A percentile compares a stretch with the other conserved stretches of the same genome.
phyloP scores from a whole-genome alignment of 2,329 filamentous ascomycete species.

The Pseudogymnoascus sp. region DNA sequence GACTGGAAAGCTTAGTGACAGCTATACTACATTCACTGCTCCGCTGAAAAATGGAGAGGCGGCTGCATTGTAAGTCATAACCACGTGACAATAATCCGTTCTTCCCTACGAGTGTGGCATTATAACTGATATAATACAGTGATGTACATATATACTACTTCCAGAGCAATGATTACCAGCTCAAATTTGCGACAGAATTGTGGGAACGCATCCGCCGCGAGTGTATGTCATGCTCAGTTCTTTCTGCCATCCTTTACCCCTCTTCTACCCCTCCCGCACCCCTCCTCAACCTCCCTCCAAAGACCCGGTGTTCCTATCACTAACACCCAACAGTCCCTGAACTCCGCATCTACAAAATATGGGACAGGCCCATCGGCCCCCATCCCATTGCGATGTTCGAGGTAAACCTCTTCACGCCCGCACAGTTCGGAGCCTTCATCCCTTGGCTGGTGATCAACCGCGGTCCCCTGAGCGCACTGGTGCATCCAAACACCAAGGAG shows the following conservation, averaged over 20 bases:
- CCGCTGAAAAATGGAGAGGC: conserved; percentile 57
- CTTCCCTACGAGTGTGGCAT: neutral
- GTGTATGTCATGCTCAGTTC: conserved; percentile 42
- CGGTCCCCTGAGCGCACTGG: conserved; percentile 66
- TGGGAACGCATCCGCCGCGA: conserved; percentile 73
- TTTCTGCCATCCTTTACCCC: neutral
- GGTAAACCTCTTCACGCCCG: conserved; percentile 77
- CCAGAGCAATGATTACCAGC: conserved; percentile 52
- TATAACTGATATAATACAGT: conserved; percentile 27
- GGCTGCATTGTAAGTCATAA: conserved; percentile 58
- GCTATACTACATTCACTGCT: conserved; percentile 61
- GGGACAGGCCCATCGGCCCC: conserved; percentile 69
- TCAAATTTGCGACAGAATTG: conserved; percentile 59
- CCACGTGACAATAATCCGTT: conserved; percentile 2
- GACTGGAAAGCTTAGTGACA: conserved; percentile 49
- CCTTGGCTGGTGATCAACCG: conserved; percentile 77
- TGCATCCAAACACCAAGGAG: conserved; percentile 67
- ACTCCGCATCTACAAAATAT: conserved; percentile 70
- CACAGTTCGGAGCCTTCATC: conserved; percentile 82
- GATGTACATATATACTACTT: conserved; percentile 84
- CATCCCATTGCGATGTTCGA: conserved; percentile 87
- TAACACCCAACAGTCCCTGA: conserved; percentile 57
- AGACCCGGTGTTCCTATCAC: neutral
- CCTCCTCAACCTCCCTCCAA: neutral
- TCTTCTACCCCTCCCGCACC: neutral